Conservation (phyloP, 129 eudicot species). For the Arctium minus region DNA sequence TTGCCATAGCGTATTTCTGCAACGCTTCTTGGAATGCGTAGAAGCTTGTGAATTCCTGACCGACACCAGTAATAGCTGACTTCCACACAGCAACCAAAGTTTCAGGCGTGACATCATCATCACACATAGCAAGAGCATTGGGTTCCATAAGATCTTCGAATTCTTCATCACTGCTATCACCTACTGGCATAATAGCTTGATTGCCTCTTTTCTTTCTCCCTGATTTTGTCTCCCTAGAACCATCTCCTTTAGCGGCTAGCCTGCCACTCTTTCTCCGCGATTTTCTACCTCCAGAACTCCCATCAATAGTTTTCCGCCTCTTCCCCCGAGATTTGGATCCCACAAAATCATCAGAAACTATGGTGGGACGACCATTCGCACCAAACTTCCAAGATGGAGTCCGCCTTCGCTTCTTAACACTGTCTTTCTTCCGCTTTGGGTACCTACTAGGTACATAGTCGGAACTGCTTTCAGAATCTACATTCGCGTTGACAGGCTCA, state of each 20-base stretch:
- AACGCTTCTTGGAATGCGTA: slow-evolving; percentile 57
- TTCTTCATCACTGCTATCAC: slow-evolving; percentile 27
- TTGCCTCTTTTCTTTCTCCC: slow-evolving; percentile 35
- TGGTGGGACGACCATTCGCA: slow-evolving; percentile 56
- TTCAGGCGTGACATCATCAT: slow-evolving; percentile 46
- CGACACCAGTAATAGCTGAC: slow-evolving; percentile 60
- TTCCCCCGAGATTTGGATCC: slow-evolving; percentile 33
- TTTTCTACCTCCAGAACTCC: slow-evolving; percentile 23
- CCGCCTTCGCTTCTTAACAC: slow-evolving; percentile 75
- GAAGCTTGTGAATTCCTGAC: slow-evolving; percentile 58
- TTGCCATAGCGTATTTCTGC: slow-evolving; percentile 67
- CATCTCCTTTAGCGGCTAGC: slow-evolving; percentile 36
- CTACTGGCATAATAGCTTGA: not conserved
- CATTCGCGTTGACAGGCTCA: slow-evolving; percentile 28
- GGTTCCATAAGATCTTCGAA: slow-evolving; percentile 24
- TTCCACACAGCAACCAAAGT: slow-evolving; percentile 48
- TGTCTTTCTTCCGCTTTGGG: slow-evolving; percentile 31
- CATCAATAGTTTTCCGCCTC: not conserved
- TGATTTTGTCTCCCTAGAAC: slow-evolving; percentile 30
- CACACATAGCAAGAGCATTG: slow-evolving; percentile 27
- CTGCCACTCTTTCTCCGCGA: slow-evolving; percentile 31
- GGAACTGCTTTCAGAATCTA: slow-evolving; percentile 33
- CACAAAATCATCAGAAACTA: slow-evolving; percentile 41
- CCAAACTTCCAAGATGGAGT: slow-evolving; percentile 71
- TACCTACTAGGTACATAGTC: slow-evolving; percentile 31